These are phyloP conservation scores for Xylaria curta DNA, from an alignment of 495 filamentous ascomycete genomes.

Conservation along the genomic window DNA sequence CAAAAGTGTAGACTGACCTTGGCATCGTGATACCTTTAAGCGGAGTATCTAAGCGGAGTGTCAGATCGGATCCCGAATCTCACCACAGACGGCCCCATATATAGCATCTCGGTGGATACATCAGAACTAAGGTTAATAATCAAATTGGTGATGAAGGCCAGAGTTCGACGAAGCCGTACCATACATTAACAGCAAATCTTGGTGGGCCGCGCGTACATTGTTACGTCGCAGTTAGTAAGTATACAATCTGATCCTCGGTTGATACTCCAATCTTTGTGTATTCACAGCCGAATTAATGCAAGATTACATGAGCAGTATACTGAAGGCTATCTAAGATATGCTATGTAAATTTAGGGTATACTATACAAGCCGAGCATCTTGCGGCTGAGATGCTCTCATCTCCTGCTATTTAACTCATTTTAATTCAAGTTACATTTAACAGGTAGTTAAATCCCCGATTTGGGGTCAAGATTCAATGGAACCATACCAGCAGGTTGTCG, in stretches of 20 bases:
- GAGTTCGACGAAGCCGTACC: not conserved
- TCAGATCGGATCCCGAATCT: not conserved
- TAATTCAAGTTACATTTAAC: not conserved
- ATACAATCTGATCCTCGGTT: not conserved
- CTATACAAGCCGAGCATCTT: not conserved
- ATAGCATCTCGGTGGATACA: not conserved
- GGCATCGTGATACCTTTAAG: not conserved
- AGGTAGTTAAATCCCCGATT: not conserved
- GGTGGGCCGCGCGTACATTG: not conserved
- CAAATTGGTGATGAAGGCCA: not conserved
- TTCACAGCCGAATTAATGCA: not conserved
- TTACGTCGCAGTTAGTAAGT: not conserved
- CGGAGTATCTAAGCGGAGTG: not conserved
- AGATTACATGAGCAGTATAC: no score
- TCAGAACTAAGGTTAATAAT: not conserved
- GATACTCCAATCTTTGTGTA: not conserved
- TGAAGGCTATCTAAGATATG: not conserved
- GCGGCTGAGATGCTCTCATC: not conserved
- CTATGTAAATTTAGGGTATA: not conserved
- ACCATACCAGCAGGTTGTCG: not conserved
- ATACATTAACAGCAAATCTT: not conserved
- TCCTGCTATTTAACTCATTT: not conserved
- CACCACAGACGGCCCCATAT: not conserved
- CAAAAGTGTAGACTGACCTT: not conserved
- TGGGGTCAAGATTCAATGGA: not conserved